These are phyloP conservation scores for Nothopassalora personata DNA, from an alignment of 2,329 filamentous ascomycete species.

Conservation along the genomic window DNA sequence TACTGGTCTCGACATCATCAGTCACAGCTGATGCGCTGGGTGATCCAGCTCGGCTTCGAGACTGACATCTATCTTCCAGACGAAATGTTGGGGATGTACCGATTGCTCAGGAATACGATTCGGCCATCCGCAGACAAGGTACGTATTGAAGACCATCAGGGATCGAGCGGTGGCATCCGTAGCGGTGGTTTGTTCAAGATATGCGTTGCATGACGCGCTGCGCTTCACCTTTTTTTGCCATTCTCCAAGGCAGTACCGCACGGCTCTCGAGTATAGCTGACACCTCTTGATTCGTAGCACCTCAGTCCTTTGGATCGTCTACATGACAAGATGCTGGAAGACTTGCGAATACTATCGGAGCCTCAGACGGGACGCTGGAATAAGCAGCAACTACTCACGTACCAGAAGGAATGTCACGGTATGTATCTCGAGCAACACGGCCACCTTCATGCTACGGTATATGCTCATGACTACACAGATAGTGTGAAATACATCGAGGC, in stretches of 20 bases:
- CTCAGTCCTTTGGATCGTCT: background rate
- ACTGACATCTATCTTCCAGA: slow-evolving; percentile 82
- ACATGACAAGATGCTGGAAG: background rate
- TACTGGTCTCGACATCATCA: slow-evolving; percentile 91
- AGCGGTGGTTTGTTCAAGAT: no score
- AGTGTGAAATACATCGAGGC: background rate
- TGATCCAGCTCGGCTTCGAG: slow-evolving; percentile 90
- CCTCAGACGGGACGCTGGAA: no score
- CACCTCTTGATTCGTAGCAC: no score
- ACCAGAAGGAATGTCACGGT: background rate
- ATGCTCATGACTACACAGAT: background rate
- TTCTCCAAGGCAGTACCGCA: no score
- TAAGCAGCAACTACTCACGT: background rate
- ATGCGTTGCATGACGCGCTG: no score
- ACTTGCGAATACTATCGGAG: background rate
- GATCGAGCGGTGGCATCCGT: no score
- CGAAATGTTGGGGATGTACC: slow-evolving; percentile 85
- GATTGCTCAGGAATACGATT: slow-evolving; percentile 29
- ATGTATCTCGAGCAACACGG: background rate
- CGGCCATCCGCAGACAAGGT: background rate
- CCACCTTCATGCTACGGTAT: background rate
- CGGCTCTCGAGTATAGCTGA: no score
- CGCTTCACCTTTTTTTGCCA: no score
- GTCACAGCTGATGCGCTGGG: slow-evolving; percentile 77
- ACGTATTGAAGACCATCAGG: no score